These are phyloP conservation scores for Cylindrodendrum hubeiense DNA, from an alignment of 2,329 filamentous ascomycete genomes.

Conservation along the genomic window DNA sequence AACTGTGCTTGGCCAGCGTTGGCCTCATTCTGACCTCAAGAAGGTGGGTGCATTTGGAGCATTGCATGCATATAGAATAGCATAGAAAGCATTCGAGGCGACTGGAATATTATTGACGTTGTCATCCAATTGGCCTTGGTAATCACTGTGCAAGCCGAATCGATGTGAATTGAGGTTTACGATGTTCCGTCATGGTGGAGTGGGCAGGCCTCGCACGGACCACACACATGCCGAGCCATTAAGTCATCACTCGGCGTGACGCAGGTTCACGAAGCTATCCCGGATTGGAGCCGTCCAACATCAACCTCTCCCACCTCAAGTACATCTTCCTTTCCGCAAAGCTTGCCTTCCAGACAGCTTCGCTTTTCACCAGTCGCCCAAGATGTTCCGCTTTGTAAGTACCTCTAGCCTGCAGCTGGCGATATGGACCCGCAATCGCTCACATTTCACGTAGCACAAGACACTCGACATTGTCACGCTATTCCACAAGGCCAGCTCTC, in stretches of 20 bases:
- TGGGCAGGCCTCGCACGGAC: constrained; percentile 35
- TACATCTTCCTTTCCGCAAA: constrained; percentile 14
- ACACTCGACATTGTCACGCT: constrained; percentile 92
- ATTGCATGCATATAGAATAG: neutral
- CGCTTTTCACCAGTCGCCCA: constrained; percentile 30
- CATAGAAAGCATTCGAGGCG: neutral
- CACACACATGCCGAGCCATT: constrained; percentile 38
- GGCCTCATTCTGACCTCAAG: neutral
- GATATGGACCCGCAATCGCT: constrained; percentile 25
- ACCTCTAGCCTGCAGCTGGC: neutral
- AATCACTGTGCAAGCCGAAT: neutral
- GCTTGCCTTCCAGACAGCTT: constrained; percentile 14
- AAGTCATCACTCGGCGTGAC: constrained; percentile 41
- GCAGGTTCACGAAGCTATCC: constrained; percentile 45
- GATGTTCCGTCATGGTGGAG: constrained; percentile 16
- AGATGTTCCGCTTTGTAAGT: constrained; percentile 63
- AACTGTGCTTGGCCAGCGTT: neutral
- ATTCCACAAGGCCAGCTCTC: constrained; percentile 87
- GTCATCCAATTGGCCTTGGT: neutral
- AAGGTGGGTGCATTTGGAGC: neutral
- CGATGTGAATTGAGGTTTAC: constrained; percentile 4
- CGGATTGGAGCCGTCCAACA: constrained; percentile 38
- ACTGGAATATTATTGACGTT: neutral
- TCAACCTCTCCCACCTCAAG: constrained; percentile 32
- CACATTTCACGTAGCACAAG: constrained; percentile 69